Evolutionary conservation across 2,329 filamentous ascomycete species (phyloP).

Genomic region (Zymoseptoria ardabiliae): DNA sequence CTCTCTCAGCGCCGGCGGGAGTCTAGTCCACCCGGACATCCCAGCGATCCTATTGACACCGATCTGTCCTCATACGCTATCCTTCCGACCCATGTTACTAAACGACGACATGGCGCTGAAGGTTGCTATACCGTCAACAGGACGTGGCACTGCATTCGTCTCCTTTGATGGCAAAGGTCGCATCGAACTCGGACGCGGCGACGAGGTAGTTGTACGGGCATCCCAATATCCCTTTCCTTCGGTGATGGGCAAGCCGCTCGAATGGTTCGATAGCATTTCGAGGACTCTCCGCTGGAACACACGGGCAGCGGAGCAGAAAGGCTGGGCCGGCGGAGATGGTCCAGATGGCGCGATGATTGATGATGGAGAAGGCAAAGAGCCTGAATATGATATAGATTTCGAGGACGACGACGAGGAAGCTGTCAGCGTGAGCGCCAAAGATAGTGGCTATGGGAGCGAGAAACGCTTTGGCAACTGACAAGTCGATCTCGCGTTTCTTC

Average conservation of each 20-base stretch:
- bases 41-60: slow-evolving; percentile 93
- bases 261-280: slow-evolving; percentile 96
- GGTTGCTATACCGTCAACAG: slow-evolving; percentile 75
- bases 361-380: slow-evolving; percentile 39
- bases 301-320: slow-evolving; percentile 84
- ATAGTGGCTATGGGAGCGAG: slow-evolving; percentile 25
- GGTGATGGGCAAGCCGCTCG: slow-evolving; percentile 77
- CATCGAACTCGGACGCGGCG: slow-evolving; percentile 83
- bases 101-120: slow-evolving; percentile 90
- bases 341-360: slow-evolving; percentile 25
- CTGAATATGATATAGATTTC: slow-evolving; percentile 77
- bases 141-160: slow-evolving; percentile 89
- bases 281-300: slow-evolving; percentile 93
- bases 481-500: neutral
- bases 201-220: slow-evolving; percentile 92
- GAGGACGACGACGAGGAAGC: slow-evolving; percentile 58
- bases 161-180: slow-evolving; percentile 96
- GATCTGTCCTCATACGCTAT: slow-evolving; percentile 94
- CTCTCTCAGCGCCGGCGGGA: slow-evolving; percentile 89
- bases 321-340: slow-evolving; percentile 49
- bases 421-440: slow-evolving; percentile 26
- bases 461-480: neutral
- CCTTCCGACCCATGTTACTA: slow-evolving; percentile 95
- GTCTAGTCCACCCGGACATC: slow-evolving; percentile 92
- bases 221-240: slow-evolving; percentile 97